Base-by-base conservation (phyloP, 202 grass and related monocot genomes). In the Digitaria exilis region DNA sequence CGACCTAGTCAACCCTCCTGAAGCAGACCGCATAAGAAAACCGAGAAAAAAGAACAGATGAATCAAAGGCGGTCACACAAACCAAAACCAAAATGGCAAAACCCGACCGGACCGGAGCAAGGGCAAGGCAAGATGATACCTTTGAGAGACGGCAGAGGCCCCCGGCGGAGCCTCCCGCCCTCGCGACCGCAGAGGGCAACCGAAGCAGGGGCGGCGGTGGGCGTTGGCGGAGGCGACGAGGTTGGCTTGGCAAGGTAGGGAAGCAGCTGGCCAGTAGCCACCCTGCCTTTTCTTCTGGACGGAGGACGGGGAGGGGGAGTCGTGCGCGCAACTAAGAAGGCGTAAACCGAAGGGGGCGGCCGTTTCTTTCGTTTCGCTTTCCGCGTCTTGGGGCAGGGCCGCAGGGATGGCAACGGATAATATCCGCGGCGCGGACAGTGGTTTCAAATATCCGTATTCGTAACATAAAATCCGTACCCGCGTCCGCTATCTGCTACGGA, bases 301-400 rank as follows among this genome's bases (percentile, higher is more conserved):
- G 29, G 65, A 4, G 2, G 2, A 48, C 3, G 21, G 46, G 2
- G 50, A 14, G 43, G 18, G 17, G 79, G 63, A 60, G 72, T 82
- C 90, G 90, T 92, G 90, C 75, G 80, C 65, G 87, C 84, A 81
- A 73, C 89, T 43, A 69, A 45, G 51, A 17, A 43, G 34, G 13
- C 80, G 21, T 58, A 59, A 71, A 58, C 80, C 2, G 31, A 77
- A 51, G 58, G 57, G 11, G 42, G 50, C 49, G 80, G 44, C 15
- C 57, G 57, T 74, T 83, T 37, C 32, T 55, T 32, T 44, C 18
- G 77, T 61, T 76, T 51, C 75, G 22, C 59, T 28, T 50, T 21
- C 81, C 71, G 87, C 61, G 59, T 80, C 68, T 7, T 60, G 67
- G n/a, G n/a, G n/a, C n/a, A n/a, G n/a, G n/a, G n/a, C n/a, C n/a